These are phyloP conservation scores for Dianthus caryophyllus DNA, from an alignment of 148 eudicot genomes.

Conservation along the genomic window DNA sequence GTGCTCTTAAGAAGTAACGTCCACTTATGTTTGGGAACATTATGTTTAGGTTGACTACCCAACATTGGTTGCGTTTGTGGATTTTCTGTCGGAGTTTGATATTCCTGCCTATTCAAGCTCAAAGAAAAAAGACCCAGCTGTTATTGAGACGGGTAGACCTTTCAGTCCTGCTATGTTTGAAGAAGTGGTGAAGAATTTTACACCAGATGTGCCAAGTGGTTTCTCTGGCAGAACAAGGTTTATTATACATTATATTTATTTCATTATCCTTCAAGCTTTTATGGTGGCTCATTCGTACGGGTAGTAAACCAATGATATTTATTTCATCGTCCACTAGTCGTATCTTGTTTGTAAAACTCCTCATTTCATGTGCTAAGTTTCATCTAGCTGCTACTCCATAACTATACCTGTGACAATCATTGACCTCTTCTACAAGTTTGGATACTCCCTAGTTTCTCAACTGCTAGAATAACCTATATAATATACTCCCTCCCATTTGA, in stretches of 20 bases:
- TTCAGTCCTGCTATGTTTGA: conserved; percentile 82
- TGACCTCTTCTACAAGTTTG: not conserved
- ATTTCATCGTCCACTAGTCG: too few relatives aligned
- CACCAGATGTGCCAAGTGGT: conserved; percentile 76
- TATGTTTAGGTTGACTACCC: conserved; percentile 63
- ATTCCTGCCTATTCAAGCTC: conserved; percentile 41
- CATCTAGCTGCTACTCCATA: not conserved
- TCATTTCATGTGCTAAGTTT: not conserved
- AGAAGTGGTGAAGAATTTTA: conserved; percentile 65
- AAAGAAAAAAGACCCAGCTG: conserved; percentile 47
- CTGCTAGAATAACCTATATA: not conserved
- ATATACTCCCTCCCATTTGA: too few relatives aligned
- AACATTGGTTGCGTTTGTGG: conserved; percentile 67
- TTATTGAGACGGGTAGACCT: conserved; percentile 68
- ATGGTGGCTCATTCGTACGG: not conserved
- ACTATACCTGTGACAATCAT: not conserved
- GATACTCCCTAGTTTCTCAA: not conserved
- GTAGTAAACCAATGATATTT: not conserved
- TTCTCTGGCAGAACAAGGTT: conserved; percentile 82
- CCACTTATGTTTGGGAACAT: not conserved
- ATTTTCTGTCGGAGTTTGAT: conserved; percentile 64
- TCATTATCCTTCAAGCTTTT: not conserved
- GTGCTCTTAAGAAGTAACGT: not conserved
- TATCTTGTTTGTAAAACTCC: not conserved
- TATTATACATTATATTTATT: conserved; percentile 7